Evolutionary conservation across 441 rosid genomes (phyloP).

Genomic region (Brassica hybrid): DNA sequence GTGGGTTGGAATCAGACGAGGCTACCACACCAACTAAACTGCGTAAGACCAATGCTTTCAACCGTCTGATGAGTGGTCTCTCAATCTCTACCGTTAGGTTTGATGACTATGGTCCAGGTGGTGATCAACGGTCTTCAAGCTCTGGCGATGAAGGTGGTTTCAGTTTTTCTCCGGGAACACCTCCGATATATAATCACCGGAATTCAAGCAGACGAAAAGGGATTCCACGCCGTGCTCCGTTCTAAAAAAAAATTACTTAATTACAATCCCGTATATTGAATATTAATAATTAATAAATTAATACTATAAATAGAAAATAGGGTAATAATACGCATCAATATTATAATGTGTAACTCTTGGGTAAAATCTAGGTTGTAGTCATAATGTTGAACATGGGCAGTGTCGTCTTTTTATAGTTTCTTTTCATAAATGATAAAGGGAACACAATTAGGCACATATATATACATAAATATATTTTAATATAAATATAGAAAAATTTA

Average conservation of each 20-base stretch:
- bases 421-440: conserved; percentile 15
- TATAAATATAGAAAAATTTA: conserved; percentile 24
- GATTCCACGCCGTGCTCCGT: conserved; percentile 84
- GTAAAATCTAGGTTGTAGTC: conserved; percentile 40
- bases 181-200: conserved; percentile 70
- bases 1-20: conserved; percentile 71
- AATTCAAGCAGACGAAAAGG: conserved; percentile 86
- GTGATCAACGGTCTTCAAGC: conserved; percentile 48
- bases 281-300: conserved; percentile 12
- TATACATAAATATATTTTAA: conserved; percentile 35
- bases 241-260: conserved; percentile 28
- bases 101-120: conserved; percentile 48
- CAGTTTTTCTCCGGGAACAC: conserved; percentile 63
- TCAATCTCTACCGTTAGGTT: conserved; percentile 58
- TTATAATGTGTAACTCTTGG: conserved; percentile 7
- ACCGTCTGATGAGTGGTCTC: conserved; percentile 65
- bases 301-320: conserved; percentile 5
- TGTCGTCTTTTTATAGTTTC: conserved; percentile 1
- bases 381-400: conserved; percentile 40
- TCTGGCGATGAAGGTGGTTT: conserved; percentile 61
- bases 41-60: conserved; percentile 56
- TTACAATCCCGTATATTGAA: conserved; percentile 25
- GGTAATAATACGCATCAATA: conserved; percentile 17
- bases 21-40: conserved; percentile 74
- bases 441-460: conserved; percentile 25